A percentile compares a stretch with the other conserved stretches of the same genome.
Conservation (phyloP, 2,329 filamentous ascomycete genomes). For the Nannizziopsis barbatae region DNA sequence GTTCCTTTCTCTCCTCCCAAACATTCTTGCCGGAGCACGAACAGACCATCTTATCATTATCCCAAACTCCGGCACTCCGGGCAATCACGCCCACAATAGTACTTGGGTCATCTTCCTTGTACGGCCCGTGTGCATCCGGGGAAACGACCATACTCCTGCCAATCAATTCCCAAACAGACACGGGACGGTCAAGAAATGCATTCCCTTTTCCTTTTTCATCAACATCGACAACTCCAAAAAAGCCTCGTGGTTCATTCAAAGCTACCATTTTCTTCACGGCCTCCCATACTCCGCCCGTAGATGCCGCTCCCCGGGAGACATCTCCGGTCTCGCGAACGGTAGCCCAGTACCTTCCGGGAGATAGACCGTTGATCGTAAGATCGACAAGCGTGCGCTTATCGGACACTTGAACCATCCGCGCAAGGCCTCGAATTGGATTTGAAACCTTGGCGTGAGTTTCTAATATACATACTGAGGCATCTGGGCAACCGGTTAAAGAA, state of each 20-base stretch:
- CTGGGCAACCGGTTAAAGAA: constrained; percentile 27
- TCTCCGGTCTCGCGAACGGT: constrained; percentile 79
- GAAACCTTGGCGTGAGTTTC: constrained; percentile 62
- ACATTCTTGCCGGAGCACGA: constrained; percentile 96
- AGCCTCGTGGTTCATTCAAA: constrained; percentile 42
- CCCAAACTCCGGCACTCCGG: constrained; percentile 93
- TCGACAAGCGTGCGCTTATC: constrained; percentile 68
- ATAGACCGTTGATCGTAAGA: constrained; percentile 70
- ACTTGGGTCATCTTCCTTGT: constrained; percentile 63
- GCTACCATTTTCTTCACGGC: constrained; percentile 37
- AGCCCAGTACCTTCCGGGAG: constrained; percentile 69
- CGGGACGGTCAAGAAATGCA: constrained; percentile 66
- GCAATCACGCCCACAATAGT: constrained; percentile 90
- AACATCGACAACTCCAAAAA: constrained; percentile 66
- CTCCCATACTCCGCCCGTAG: constrained; percentile 74
- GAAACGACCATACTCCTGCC: constrained; percentile 84
- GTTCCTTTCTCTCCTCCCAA: constrained; percentile 91
- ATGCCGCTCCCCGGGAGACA: constrained; percentile 70
- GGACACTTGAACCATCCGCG: constrained; percentile 85
- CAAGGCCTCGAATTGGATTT: constrained; percentile 70
- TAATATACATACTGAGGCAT: constrained; percentile 80
- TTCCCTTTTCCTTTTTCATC: constrained; percentile 63
- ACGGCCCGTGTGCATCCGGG: constrained; percentile 49
- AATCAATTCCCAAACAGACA: constrained; percentile 93
- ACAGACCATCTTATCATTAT: constrained; percentile 97